These are phyloP conservation scores for Pseudopyrenochaeta lycopersici DNA, from an alignment of 2,329 filamentous ascomycete species.

Conservation along the genomic window DNA sequence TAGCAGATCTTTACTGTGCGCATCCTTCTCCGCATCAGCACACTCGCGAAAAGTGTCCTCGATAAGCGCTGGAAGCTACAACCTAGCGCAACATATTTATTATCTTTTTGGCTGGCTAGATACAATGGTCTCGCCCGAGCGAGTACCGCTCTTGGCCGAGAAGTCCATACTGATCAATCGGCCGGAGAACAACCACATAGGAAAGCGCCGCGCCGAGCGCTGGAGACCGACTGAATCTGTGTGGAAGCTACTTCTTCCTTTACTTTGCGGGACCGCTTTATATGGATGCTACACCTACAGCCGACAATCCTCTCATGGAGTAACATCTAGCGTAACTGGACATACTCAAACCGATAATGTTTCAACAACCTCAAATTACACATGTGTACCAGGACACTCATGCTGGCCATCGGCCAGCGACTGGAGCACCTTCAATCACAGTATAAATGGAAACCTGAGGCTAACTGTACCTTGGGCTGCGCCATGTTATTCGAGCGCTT, in stretches of 20 bases:
- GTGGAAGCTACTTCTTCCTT: conserved; percentile 1
- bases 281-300: conserved; percentile 9
- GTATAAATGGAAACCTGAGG: conserved; percentile 38
- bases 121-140: conserved; percentile 21
- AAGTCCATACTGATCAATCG: conserved; percentile 16
- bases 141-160: conserved; percentile 20
- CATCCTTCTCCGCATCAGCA: background rate
- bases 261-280: conserved; percentile 12
- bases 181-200: background rate
- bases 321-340: background rate
- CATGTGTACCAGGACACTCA: conserved; percentile 46
- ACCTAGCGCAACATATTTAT: background rate
- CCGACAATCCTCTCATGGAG: background rate
- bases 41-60: background rate
- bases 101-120: background rate
- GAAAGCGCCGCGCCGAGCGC: background rate
- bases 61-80: conserved; percentile 6
- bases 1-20: background rate
- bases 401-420: conserved; percentile 47
- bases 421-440: conserved; percentile 44
- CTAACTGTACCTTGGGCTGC: conserved; percentile 43
- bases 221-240: background rate
- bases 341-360: background rate
- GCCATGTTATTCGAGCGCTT: conserved; percentile 35
- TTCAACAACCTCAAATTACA: conserved; percentile 32